These are phyloP conservation scores for Neofusicoccum parvum DNA, from an alignment of 2,329 filamentous ascomycete genomes.

Conservation along the genomic window DNA sequence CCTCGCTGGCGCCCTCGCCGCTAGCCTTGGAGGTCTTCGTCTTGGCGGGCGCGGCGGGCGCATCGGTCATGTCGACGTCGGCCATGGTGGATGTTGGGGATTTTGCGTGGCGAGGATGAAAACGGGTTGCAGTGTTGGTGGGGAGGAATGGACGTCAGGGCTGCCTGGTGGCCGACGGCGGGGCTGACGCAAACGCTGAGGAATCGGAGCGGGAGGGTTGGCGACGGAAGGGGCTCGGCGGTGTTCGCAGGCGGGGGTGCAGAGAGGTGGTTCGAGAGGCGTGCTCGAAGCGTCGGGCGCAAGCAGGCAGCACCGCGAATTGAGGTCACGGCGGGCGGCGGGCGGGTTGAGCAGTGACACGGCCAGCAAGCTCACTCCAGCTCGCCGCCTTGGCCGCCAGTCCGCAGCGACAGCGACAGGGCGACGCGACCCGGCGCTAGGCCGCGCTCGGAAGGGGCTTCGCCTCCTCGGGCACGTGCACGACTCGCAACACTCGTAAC, in stretches of 20 bases:
- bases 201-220: not conserved
- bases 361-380: not conserved
- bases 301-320: not conserved
- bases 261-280: not conserved
- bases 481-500: not conserved
- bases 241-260: not conserved
- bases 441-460: not conserved
- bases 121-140: not conserved
- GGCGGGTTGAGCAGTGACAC: not conserved
- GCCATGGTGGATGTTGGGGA: constrained; percentile 64
- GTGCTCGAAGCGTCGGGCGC: not conserved
- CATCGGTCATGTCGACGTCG: constrained; percentile 96
- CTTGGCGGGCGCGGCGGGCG: constrained; percentile 55
- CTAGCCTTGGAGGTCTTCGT: constrained; percentile 58
- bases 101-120: not conserved
- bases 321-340: not conserved
- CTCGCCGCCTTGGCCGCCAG: not conserved
- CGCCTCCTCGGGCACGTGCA: not conserved
- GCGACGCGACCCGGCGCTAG: not conserved
- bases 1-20: constrained; percentile 42
- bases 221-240: not conserved
- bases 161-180: not conserved
- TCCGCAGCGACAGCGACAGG: not conserved
- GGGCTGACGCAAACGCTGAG: not conserved
- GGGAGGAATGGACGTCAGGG: not conserved